phyloP scores from a whole-genome alignment of 2,329 filamentous ascomycete species.

The Zasmidium angulare region DNA sequence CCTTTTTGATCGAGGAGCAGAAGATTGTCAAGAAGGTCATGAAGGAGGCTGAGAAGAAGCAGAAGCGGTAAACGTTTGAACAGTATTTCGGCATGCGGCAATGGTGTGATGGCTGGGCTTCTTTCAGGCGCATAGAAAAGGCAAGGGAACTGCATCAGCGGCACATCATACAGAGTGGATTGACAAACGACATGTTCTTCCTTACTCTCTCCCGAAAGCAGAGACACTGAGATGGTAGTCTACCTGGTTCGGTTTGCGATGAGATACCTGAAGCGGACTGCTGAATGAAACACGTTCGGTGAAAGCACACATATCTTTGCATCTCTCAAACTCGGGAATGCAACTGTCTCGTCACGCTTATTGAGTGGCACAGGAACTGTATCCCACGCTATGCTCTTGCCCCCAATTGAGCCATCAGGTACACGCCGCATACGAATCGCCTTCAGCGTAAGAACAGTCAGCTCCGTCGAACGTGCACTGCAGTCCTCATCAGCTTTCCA shows the following conservation, averaged over 20 bases:
- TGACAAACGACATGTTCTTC: neutral
- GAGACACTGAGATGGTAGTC: neutral
- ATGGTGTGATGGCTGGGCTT: slow-evolving; percentile 5
- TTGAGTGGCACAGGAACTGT: neutral
- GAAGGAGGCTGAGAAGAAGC: slow-evolving; percentile 90
- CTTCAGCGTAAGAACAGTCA: neutral
- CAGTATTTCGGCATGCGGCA: slow-evolving; percentile 3
- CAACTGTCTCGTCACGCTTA: neutral
- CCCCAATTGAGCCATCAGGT: neutral
- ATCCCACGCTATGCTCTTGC: neutral
- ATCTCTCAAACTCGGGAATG: too few relatives aligned
- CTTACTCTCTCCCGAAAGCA: neutral
- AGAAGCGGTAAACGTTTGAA: slow-evolving; percentile 26
- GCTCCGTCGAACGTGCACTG: neutral
- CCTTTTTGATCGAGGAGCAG: slow-evolving; percentile 99
- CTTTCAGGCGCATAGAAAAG: slow-evolving; percentile 4
- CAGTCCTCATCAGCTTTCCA: neutral
- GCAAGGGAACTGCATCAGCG: slow-evolving; percentile 6
- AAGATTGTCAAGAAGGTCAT: slow-evolving; percentile 99
- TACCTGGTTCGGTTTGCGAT: neutral
- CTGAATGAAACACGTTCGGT: slow-evolving; percentile 11
- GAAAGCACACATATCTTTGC: neutral
- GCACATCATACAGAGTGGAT: neutral
- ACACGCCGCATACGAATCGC: neutral
- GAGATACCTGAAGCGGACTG: slow-evolving; percentile 8